Percentiles rank a stretch among this genome's conserved stretches.
phyloP scores from a whole-genome alignment of 2,329 filamentous ascomycete genomes.

The Trichoderma koningii region DNA sequence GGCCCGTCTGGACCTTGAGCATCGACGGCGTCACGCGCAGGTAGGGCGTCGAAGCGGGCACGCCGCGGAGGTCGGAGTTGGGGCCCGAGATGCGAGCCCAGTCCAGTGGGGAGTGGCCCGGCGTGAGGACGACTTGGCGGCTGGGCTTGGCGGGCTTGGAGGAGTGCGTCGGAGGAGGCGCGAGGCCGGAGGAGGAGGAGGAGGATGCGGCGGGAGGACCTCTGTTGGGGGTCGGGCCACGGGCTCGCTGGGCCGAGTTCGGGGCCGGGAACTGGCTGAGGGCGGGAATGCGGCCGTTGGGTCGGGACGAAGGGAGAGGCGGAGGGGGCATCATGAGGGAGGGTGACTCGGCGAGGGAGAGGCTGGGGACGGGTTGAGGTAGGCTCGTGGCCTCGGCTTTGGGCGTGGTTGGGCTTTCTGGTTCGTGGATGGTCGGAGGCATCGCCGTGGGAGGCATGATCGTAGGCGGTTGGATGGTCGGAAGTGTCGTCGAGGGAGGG shows the following conservation, averaged over 20 bases:
- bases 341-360: conserved; percentile 43
- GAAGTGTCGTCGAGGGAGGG: conserved; percentile 31
- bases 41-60: conserved; percentile 55
- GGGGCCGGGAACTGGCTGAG: conserved; percentile 52
- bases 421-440: conserved; percentile 31
- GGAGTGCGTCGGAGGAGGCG: conserved; percentile 58
- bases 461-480: conserved; percentile 33
- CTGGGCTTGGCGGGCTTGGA: conserved; percentile 57
- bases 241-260: conserved; percentile 55
- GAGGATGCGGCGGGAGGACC: conserved; percentile 31
- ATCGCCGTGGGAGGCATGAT: neutral
- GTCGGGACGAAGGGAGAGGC: conserved; percentile 34
- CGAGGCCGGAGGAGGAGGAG: conserved; percentile 47
- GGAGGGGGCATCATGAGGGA: conserved; percentile 37
- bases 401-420: conserved; percentile 53
- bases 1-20: conserved; percentile 76
- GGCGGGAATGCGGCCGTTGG: conserved; percentile 38
- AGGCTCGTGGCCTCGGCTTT: conserved; percentile 44
- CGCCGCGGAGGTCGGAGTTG: conserved; percentile 65
- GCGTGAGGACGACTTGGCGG: conserved; percentile 77
- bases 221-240: conserved; percentile 47
- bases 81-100: conserved; percentile 80
- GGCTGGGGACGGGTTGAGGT: conserved; percentile 45
- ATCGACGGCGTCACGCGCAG: conserved; percentile 79
- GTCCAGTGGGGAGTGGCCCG: conserved; percentile 91